These are phyloP conservation scores for Plasmodium berghei DNA, from an alignment of 169 alveolate species.

Conservation along the genomic window DNA sequence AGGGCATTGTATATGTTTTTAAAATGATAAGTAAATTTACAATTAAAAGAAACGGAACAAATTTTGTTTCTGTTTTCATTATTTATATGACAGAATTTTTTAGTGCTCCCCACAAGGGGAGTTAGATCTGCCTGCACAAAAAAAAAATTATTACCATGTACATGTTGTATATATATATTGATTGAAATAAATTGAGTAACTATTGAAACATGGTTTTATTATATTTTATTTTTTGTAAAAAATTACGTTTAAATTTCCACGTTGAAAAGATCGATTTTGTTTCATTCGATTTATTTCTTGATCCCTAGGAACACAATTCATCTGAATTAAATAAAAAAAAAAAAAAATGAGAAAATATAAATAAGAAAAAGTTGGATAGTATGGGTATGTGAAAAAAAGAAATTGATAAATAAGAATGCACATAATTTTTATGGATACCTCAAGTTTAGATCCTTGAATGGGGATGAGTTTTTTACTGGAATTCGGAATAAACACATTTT, in stretches of 20 bases:
- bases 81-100: slow-evolving; percentile 34
- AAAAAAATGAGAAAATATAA: not conserved
- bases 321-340: not conserved
- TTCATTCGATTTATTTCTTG: slow-evolving; percentile 4
- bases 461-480: slow-evolving; percentile 29
- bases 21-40: slow-evolving; percentile 10
- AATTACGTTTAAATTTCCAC: slow-evolving; percentile 38
- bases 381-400: not conserved
- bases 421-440: not conserved
- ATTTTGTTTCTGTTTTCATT: slow-evolving; percentile 29
- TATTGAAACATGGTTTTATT: too few species aligned
- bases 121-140: slow-evolving; percentile 21
- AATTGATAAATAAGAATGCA: not conserved
- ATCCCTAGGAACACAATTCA: slow-evolving; percentile 53
- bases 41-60: slow-evolving; percentile 27
- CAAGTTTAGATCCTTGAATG: slow-evolving; percentile 29
- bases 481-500: slow-evolving; percentile 13
- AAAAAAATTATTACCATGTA: not conserved
- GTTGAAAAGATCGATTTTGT: not conserved
- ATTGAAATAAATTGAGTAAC: too few species aligned
- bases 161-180: too few species aligned
- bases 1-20: not conserved
- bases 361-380: not conserved
- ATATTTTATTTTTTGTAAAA: too few species aligned
- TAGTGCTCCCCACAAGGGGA: slow-evolving; percentile 19